Evolutionary conservation across 768 basidiomycete genomes (phyloP).

Genomic region (Mycena vulgaris): DNA sequence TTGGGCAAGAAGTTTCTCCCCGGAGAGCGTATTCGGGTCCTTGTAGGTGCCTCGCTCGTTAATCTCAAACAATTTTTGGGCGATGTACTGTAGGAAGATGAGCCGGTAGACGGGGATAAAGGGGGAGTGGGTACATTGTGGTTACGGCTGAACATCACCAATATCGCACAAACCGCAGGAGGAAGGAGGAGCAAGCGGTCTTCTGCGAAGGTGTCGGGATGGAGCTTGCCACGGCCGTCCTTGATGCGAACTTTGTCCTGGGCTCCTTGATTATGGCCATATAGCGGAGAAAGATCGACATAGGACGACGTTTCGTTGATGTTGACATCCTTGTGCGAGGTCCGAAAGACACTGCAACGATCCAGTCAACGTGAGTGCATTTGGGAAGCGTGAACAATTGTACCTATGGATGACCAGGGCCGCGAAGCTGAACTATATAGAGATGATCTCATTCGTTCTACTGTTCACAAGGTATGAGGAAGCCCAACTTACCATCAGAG

Average conservation of each 20-base stretch:
- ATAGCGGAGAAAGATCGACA: constrained; percentile 87
- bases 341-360: constrained; percentile 75
- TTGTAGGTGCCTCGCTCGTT: constrained; percentile 80
- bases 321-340: constrained; percentile 61
- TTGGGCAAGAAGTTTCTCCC: constrained; percentile 61
- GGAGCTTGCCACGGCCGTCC: constrained; percentile 74
- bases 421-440: constrained; percentile 74
- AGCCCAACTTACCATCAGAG: constrained; percentile 64
- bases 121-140: constrained; percentile 74
- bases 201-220: constrained; percentile 85
- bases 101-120: neutral
- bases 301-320: constrained; percentile 92
- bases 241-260: constrained; percentile 68
- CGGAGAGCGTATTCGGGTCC: constrained; percentile 66
- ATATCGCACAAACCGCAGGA: constrained; percentile 79
- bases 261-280: constrained; percentile 77
- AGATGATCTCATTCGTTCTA: no score
- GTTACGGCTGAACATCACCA: constrained; percentile 92
- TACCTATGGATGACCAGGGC: constrained; percentile 85
- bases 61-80: constrained; percentile 81
- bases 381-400: neutral
- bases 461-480: neutral
- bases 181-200: constrained; percentile 86
- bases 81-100: constrained; percentile 74
- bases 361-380: neutral